Conservation (phyloP, 129 eudicot genomes). For the Helichrysum umbraculigerum region DNA sequence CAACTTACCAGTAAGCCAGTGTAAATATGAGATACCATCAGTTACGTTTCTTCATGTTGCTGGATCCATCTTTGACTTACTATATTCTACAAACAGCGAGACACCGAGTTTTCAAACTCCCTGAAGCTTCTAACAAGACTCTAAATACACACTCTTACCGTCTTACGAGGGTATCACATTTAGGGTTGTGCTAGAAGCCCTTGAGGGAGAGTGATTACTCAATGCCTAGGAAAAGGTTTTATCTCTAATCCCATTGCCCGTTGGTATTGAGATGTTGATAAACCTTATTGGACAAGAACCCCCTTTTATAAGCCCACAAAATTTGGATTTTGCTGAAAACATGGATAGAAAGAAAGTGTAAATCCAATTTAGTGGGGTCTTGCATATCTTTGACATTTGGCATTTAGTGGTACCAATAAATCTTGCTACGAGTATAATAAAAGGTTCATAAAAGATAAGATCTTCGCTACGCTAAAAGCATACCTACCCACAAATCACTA, state of each 20-base stretch:
- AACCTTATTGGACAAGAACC: slow-evolving; percentile 35
- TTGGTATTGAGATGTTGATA: slow-evolving; percentile 28
- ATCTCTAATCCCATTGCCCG: slow-evolving; percentile 20
- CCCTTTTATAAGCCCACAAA: slow-evolving; percentile 34
- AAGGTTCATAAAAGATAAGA: slow-evolving; percentile 24
- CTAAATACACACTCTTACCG: slow-evolving; percentile 14
- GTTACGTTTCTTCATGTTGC: background rate
- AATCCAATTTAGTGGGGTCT: slow-evolving; percentile 37
- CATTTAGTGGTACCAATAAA: slow-evolving; percentile 32
- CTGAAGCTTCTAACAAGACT: slow-evolving; percentile 17
- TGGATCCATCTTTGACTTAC: background rate
- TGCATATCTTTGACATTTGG: slow-evolving; percentile 38
- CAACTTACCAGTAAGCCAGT: background rate
- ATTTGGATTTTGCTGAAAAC: slow-evolving; percentile 1
- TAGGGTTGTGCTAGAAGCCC: slow-evolving; percentile 42
- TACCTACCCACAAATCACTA: slow-evolving; percentile 33
- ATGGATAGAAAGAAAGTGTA: background rate
- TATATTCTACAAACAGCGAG: background rate
- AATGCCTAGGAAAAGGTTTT: slow-evolving; percentile 24
- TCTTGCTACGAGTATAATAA: background rate
- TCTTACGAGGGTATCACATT: background rate
- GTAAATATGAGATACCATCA: background rate
- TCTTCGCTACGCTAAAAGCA: slow-evolving; percentile 33
- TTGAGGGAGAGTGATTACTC: slow-evolving; percentile 52
- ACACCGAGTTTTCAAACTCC: slow-evolving; percentile 14